Evolutionary conservation across 371 early-diverging fungal genomes (phyloP).

Genomic region (Haplosporangium sp.): DNA sequence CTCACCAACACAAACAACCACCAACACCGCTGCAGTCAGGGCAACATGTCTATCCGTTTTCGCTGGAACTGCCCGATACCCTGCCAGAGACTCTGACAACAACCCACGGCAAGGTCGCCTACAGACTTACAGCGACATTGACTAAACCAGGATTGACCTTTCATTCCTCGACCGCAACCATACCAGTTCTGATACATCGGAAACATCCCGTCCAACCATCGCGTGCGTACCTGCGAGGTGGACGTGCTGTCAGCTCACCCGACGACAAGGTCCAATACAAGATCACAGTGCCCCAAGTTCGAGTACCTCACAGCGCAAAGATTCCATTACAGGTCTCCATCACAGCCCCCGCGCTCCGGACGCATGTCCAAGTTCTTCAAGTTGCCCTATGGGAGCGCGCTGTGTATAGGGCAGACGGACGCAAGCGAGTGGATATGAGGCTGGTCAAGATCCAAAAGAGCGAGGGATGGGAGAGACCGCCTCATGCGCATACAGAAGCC

Average conservation of each 20-base stretch:
- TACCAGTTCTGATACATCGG: slow-evolving; percentile 46
- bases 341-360: slow-evolving; percentile 23
- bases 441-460: slow-evolving; percentile 54
- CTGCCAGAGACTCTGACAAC: slow-evolving; percentile 57
- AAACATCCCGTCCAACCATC: slow-evolving; percentile 22
- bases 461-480: slow-evolving; percentile 45
- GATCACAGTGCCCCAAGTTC: slow-evolving; percentile 40
- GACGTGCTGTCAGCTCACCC: slow-evolving; percentile 12
- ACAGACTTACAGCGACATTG: slow-evolving; percentile 49
- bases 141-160: slow-evolving; percentile 50
- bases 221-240: slow-evolving; percentile 40
- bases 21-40: slow-evolving; percentile 48
- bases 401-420: slow-evolving; percentile 42
- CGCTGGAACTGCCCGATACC: slow-evolving; percentile 55
- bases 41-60: slow-evolving; percentile 59
- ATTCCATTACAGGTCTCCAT: slow-evolving; percentile 47
- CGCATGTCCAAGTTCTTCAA: slow-evolving; percentile 34
- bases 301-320: slow-evolving; percentile 44
- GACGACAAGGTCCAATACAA: slow-evolving; percentile 48
- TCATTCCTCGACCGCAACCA: slow-evolving; percentile 24
- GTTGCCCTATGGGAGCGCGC: slow-evolving; percentile 51
- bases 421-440: slow-evolving; percentile 47
- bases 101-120: slow-evolving; percentile 54
- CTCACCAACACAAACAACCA: slow-evolving; percentile 51
- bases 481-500: slow-evolving; percentile 15